Percentiles rank a stretch among this genome's conserved stretches.
These are phyloP conservation scores for Penicillium paneum DNA, from an alignment of 2,329 filamentous ascomycete genomes.

Conservation along the genomic window DNA sequence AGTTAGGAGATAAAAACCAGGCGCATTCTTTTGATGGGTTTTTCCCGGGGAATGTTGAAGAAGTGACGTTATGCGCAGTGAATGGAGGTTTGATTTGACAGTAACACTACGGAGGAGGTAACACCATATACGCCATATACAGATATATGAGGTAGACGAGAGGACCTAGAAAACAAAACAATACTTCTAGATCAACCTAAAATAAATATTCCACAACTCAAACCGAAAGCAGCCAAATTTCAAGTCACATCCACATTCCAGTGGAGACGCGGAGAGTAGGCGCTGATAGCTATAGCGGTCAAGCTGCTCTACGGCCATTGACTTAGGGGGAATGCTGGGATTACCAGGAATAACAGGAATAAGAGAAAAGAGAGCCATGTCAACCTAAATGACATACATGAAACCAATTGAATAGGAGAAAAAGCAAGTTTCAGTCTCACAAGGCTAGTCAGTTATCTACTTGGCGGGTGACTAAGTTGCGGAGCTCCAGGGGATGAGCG, in stretches of 20 bases:
- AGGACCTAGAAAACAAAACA: not conserved
- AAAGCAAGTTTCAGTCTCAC: not conserved
- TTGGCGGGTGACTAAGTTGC: slow-evolving; percentile 10
- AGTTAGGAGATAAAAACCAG: not conserved
- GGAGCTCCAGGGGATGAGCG: slow-evolving; percentile 6
- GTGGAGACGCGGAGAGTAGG: slow-evolving; percentile 10
- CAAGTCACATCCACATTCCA: slow-evolving; percentile 18
- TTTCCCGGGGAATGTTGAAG: slow-evolving; percentile 2
- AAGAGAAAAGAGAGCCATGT: not conserved
- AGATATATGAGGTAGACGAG: not conserved
- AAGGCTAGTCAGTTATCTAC: not conserved
- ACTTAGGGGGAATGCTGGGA: not conserved
- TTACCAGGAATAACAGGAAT: not conserved
- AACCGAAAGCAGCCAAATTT: slow-evolving; percentile 8
- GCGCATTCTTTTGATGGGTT: not conserved
- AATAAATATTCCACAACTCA: not conserved
- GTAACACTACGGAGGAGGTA: not conserved
- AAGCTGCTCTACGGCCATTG: not conserved
- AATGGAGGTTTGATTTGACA: not conserved
- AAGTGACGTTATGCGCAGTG: slow-evolving; percentile 5
- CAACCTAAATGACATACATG: not conserved
- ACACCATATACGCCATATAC: not conserved
- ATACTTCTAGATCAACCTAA: not conserved
- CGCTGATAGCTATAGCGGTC: not conserved
- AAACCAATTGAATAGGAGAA: not conserved